Percentiles rank a stretch among this genome's conserved stretches.
These are phyloP conservation scores for Microcera coccophila DNA, from an alignment of 2,329 filamentous ascomycete species.

Conservation along the genomic window DNA sequence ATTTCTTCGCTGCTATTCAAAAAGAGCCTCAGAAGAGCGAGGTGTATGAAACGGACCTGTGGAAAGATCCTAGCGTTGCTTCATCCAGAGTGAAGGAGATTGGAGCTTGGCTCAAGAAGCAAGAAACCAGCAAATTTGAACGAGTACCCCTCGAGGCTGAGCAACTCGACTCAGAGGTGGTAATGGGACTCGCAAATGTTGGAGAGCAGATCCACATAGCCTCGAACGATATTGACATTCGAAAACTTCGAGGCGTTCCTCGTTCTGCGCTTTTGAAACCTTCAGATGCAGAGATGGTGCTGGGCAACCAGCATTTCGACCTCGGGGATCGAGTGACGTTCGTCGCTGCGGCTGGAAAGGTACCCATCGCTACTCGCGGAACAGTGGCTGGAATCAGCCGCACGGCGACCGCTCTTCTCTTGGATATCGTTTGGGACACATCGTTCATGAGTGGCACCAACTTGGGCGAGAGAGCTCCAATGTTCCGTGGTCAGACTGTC, in stretches of 20 bases:
- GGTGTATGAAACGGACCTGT: slow-evolving; percentile 81
- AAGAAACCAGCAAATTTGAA: slow-evolving; percentile 89
- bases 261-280: slow-evolving; percentile 86
- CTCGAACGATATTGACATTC: slow-evolving; percentile 53
- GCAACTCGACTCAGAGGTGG: slow-evolving; percentile 88
- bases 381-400: slow-evolving; percentile 94
- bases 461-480: slow-evolving; percentile 81
- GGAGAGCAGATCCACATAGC: slow-evolving; percentile 61
- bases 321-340: slow-evolving; percentile 93
- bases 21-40: slow-evolving; percentile 81
- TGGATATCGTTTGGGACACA: slow-evolving; percentile 90
- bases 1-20: slow-evolving; percentile 89
- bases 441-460: slow-evolving; percentile 98
- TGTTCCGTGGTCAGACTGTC: slow-evolving; percentile 92
- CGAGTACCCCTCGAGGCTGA: slow-evolving; percentile 94
- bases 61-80: slow-evolving; percentile 66
- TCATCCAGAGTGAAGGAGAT: slow-evolving; percentile 88
- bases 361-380: slow-evolving; percentile 85
- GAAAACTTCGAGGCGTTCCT: slow-evolving; percentile 75
- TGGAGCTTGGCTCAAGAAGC: slow-evolving; percentile 83
- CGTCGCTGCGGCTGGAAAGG: slow-evolving; percentile 86
- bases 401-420: slow-evolving; percentile 73
- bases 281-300: slow-evolving; percentile 88
- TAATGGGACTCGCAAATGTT: slow-evolving; percentile 72
- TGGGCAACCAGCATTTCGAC: slow-evolving; percentile 76